phyloP scores from a whole-genome alignment of 2,329 filamentous ascomycete genomes.

The Lomentospora prolificans region DNA sequence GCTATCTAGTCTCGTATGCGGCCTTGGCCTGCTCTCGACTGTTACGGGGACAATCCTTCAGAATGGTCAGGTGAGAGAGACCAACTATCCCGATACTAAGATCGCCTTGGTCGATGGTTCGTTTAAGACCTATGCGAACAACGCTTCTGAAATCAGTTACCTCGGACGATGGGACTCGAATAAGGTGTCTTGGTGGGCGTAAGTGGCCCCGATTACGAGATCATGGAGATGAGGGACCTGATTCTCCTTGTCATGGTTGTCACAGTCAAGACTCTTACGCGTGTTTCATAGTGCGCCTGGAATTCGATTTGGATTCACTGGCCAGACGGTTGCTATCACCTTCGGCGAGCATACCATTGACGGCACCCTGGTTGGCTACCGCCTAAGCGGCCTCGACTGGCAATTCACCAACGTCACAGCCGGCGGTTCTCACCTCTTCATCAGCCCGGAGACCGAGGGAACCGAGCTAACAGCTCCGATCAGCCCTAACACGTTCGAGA shows the following conservation, averaged over 20 bases:
- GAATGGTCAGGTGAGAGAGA: constrained; percentile 30
- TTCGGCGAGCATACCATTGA: constrained; percentile 42
- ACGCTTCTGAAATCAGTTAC: constrained; percentile 46
- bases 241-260: background rate
- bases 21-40: constrained; percentile 13
- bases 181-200: constrained; percentile 52
- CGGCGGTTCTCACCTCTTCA: constrained; percentile 44
- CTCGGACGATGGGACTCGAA: constrained; percentile 54
- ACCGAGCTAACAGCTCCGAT: constrained; percentile 31
- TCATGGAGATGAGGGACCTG: background rate
- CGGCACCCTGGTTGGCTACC: constrained; percentile 44
- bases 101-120: constrained; percentile 22
- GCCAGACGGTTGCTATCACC: constrained; percentile 39
- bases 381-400: constrained; percentile 50
- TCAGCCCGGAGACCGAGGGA: constrained; percentile 33
- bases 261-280: background rate
- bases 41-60: constrained; percentile 25
- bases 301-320: constrained; percentile 45
- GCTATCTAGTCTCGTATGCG: constrained; percentile 8
- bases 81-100: constrained; percentile 29
- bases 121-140: constrained; percentile 36
- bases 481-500: constrained; percentile 39
- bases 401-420: constrained; percentile 50
- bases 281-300: constrained; percentile 32
- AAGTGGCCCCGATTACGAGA: constrained; percentile 18